Base-by-base conservation (phyloP, 2,329 filamentous ascomycete species). In the Epichloe sibirici region DNA sequence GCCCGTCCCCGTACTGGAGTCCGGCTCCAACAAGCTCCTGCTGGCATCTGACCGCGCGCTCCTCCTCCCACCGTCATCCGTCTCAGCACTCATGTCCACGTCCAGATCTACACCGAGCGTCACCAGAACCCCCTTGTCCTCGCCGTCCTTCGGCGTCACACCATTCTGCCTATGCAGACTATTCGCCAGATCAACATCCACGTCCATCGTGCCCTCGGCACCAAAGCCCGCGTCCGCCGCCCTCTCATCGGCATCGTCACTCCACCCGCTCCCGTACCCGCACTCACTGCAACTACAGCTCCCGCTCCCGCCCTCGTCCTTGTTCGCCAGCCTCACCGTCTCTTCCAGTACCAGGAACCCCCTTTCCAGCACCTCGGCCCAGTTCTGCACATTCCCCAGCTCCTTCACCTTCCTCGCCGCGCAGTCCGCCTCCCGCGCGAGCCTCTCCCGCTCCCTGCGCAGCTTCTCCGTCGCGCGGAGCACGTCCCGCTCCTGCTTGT, bases 351-450 rank as follows among this genome's bases (percentile, higher is more conserved):
- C 75, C 52, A 83, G 57, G 57, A 86, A 82, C 58, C 83, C 79
- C 54, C 80, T 67, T 73, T 84, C 87, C 62, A 91, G 73, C 69
- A 90, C 81, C 75, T 93, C 88, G 23, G 87, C 86, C 87, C 87
- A 93, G 66, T 90, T 90, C 74, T 91, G 86, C 63, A 91, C 79
- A 64, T 90, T 83, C 25, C 87, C 86, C 56, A 90, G 73, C 73
- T 90, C 86, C 70, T 90, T 90, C 54, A 91, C 71, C 62, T 76
- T 76, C 57, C 76, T 75, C 45, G 79, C 77, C 38, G 83, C 82
- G 53, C 75, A 76, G 58, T 78, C 77, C 5, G 82, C 81, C 59
- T 88, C 73, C 58, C 77, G 77, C 58, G 79, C 77, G 62, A 88
- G 76, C 66, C 79, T 78, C 56, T 83, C 80, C 49, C 77, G 83